Percentiles rank a stretch among this genome's conserved stretches.
Conservation (phyloP, 768 basidiomycete genomes). For the Lactarius akahatsu region DNA sequence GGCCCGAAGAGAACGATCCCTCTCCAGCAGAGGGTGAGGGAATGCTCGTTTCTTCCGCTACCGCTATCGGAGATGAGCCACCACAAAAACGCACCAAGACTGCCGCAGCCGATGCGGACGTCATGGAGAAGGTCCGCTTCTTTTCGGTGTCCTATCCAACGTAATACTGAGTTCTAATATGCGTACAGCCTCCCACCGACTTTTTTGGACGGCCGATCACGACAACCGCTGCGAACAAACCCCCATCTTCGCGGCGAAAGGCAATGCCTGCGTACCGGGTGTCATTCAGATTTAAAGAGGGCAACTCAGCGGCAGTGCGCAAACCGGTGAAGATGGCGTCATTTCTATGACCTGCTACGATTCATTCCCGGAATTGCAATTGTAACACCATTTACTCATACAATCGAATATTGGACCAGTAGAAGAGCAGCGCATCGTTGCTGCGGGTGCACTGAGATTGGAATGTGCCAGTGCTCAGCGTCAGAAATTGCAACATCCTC, state of each 20-base stretch:
- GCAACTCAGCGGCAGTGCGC: slow-evolving; percentile 90
- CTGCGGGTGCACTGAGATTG: background rate
- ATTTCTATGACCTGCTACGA: slow-evolving; percentile 51
- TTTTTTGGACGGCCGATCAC: slow-evolving; percentile 88
- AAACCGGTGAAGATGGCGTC: slow-evolving; percentile 78
- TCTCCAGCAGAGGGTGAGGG: background rate
- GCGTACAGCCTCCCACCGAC: slow-evolving; percentile 75
- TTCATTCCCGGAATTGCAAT: background rate
- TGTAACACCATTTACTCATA: background rate
- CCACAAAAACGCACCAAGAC: too few relatives aligned
- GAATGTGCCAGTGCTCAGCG: too few relatives aligned
- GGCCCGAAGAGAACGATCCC: slow-evolving; percentile 1
- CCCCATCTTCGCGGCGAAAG: slow-evolving; percentile 23
- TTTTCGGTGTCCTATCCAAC: background rate
- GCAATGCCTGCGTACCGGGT: slow-evolving; percentile 49
- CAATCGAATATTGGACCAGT: background rate
- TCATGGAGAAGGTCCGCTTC: slow-evolving; percentile 1
- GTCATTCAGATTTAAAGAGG: slow-evolving; percentile 80
- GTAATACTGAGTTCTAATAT: slow-evolving; percentile 3
- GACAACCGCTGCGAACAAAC: slow-evolving; percentile 10
- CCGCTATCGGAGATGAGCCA: too few relatives aligned
- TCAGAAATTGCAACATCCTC: background rate
- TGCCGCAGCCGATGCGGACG: too few relatives aligned
- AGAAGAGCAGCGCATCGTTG: background rate
- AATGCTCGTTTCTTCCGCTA: too few relatives aligned